Evolutionary conservation across 768 basidiomycete species (phyloP), one percentile per base, ranked within the genome.

Genomic region (Amanita phalloides): DNA sequence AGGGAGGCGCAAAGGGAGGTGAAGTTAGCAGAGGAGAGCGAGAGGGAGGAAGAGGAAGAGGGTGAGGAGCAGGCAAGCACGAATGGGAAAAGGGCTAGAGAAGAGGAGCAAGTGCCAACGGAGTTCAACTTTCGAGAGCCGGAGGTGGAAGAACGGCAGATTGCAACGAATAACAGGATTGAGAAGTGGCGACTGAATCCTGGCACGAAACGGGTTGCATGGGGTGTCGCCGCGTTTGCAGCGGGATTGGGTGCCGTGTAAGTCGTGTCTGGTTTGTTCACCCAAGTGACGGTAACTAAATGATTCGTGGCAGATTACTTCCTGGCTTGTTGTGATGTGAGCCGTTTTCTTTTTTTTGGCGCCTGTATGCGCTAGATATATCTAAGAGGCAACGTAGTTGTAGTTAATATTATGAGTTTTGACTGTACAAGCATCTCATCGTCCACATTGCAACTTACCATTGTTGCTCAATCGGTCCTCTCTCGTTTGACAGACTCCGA

Each of bases 211-310:
- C 81, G 82, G 33, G 72, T 84, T 49, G 87, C 84, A 2, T 93
- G 90, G 90, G 90, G 90, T 35, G 71, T 86, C 17, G 74, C 86
- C 35, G 85, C 86, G 17, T 94, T 95, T 66, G 88, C 86, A 35
- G 71, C 90, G 46, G 90, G 90, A 26, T 70, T 87, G 64, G 78
- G 86, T 46, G 90, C 88, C 55, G 76, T 86, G 88, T 91, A 60
- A 69, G 85, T 81, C 3, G 30, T 53, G n/a, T 43, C 3, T 54
- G 8, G 6, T 14, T 13, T 26, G 48, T 35, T 4, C 53, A 30
- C 5, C 11, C n/a, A 42, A 10, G 23, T 26, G 36, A 51, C 39
- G 48, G 13, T 39, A 7, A 7, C 48, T 49, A 26, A 49, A 17
- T 14, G 25, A 10, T 30, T 38, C 48, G 35, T 14, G 56, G 9